Conservation (phyloP, 441 rosid genomes). For the Capsella rubella region DNA sequence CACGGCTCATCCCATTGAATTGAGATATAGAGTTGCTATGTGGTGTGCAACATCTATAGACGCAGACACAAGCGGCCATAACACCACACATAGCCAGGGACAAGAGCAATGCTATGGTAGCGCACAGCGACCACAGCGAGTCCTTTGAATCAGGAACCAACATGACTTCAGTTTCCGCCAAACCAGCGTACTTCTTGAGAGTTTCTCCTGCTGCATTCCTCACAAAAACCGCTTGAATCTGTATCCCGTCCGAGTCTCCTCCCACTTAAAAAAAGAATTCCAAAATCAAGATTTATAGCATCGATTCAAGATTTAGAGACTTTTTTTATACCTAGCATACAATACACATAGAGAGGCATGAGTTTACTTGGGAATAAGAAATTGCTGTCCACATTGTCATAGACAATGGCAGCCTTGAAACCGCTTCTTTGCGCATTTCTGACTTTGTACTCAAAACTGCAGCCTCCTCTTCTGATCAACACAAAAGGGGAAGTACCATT, state of each 20-base stretch:
- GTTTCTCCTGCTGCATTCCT: constrained; percentile 69
- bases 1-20: constrained; percentile 85
- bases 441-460: constrained; percentile 80
- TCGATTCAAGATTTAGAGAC: background rate
- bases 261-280: constrained; percentile 1
- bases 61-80: constrained; percentile 70
- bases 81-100: constrained; percentile 72
- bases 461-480: constrained; percentile 78
- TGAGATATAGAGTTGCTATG: constrained; percentile 52
- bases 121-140: constrained; percentile 74
- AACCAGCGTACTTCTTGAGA: constrained; percentile 59
- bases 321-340: background rate
- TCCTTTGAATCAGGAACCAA: constrained; percentile 71
- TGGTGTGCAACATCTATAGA: constrained; percentile 71
- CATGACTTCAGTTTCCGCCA: constrained; percentile 61
- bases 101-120: constrained; percentile 70
- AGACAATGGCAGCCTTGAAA: constrained; percentile 73
- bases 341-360: constrained; percentile 14
- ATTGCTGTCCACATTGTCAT: constrained; percentile 58
- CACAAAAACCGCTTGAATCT: constrained; percentile 77
- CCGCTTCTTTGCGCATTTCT: constrained; percentile 77
- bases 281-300: constrained; percentile 28
- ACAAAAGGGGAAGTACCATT: constrained; percentile 59
- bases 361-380: constrained; percentile 71
- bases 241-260: constrained; percentile 58